A percentile compares a stretch with the other conserved stretches of the same genome.
Evolutionary conservation across 164 flowering plant species (phyloP).

Genomic region (Chimonanthus salicifolius): DNA sequence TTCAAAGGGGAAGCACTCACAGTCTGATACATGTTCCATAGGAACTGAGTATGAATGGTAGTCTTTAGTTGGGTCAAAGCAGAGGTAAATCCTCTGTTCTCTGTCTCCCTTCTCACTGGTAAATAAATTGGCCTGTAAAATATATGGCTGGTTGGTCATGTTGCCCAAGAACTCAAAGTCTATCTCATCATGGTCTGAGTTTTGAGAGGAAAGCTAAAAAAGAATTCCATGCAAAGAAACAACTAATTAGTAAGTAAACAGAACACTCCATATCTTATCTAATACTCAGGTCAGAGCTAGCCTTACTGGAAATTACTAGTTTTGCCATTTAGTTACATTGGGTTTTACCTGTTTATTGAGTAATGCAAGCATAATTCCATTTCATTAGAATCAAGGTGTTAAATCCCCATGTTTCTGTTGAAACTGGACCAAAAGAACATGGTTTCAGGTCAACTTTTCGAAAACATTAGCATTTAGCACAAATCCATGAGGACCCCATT

Average conservation of each 20-base stretch:
- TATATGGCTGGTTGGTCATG: conserved; percentile 74
- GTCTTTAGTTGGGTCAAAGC: conserved; percentile 73
- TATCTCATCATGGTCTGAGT: conserved; percentile 76
- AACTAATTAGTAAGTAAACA: not conserved
- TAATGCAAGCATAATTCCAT: no score
- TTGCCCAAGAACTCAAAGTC: conserved; percentile 88
- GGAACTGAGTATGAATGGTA: conserved; percentile 56
- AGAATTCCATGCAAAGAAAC: not conserved
- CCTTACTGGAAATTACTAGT: no score
- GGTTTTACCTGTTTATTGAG: no score
- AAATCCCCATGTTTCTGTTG: no score
- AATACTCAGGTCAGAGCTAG: not conserved
- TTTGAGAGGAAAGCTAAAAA: conserved; percentile 61
- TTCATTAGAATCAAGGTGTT: no score
- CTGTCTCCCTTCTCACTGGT: conserved; percentile 69
- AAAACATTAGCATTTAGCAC: no score
- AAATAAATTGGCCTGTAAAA: conserved; percentile 77
- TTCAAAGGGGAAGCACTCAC: conserved; percentile 24
- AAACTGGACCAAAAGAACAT: no score
- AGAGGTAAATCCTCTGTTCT: conserved; percentile 68
- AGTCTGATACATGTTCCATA: conserved; percentile 61
- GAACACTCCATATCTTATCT: not conserved
- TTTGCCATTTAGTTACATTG: no score
- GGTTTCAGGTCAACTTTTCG: no score
- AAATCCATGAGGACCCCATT: no score